A percentile compares a stretch with the other conserved stretches of the same genome.
Evolutionary conservation across 345 rosid genomes (phyloP).

Genomic region (Moricandia arvensis): DNA sequence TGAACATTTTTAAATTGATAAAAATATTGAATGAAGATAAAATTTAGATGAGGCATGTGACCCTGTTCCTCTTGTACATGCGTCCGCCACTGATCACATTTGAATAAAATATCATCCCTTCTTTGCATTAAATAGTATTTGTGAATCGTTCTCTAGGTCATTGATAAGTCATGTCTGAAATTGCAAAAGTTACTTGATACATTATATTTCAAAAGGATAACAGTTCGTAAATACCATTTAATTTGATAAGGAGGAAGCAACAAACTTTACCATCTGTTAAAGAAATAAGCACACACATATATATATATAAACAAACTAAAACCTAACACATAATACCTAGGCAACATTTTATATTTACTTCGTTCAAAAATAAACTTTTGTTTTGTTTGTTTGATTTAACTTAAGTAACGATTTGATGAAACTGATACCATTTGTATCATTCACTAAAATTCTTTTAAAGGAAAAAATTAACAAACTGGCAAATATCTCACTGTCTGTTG

Average conservation of each 20-base stretch:
- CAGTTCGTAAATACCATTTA: too few relatives aligned
- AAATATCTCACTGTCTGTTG: background rate
- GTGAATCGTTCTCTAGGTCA: too few relatives aligned
- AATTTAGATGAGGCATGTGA: background rate
- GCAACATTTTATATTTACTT: background rate
- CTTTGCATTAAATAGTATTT: too few relatives aligned
- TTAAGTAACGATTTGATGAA: background rate
- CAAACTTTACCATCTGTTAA: background rate
- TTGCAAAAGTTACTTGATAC: too few relatives aligned
- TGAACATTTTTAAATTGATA: background rate
- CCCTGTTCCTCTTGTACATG: background rate
- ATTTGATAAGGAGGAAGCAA: background rate
- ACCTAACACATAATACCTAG: background rate
- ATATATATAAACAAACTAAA: background rate
- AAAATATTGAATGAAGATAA: background rate
- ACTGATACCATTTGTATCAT: background rate
- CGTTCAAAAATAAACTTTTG: background rate
- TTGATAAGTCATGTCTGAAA: too few relatives aligned
- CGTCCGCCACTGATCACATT: background rate
- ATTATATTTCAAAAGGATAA: too few relatives aligned
- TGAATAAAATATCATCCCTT: too few relatives aligned
- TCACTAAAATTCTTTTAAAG: background rate
- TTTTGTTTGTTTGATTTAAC: too few relatives aligned
- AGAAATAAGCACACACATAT: background rate
- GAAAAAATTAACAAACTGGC: conserved; percentile 6